Evolutionary conservation across 1,284 basidiomycete genomes (phyloP).

Genomic region (Trametes versicolor): DNA sequence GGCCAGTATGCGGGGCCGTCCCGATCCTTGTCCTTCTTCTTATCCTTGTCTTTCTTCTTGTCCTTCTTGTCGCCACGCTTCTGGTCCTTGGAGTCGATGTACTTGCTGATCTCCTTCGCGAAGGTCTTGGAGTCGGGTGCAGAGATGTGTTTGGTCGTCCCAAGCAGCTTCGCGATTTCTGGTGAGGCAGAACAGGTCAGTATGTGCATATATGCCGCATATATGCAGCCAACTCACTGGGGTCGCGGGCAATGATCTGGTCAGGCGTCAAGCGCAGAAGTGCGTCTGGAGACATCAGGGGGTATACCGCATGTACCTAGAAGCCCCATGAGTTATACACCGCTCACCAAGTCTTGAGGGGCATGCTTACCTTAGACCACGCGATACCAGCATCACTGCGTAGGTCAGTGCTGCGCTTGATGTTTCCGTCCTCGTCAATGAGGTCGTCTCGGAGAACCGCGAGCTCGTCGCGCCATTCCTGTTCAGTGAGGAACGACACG

Average conservation of each 20-base stretch:
- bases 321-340: background rate
- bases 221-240: conserved; percentile 45
- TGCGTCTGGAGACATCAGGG: conserved; percentile 56
- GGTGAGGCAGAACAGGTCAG: background rate
- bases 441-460: conserved; percentile 63
- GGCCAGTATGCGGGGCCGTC: conserved; percentile 65
- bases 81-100: conserved; percentile 71
- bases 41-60: conserved; percentile 51
- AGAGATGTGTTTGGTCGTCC: conserved; percentile 60
- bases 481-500: conserved; percentile 62
- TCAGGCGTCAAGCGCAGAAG: conserved; percentile 59
- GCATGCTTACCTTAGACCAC: conserved; percentile 61
- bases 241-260: conserved; percentile 59
- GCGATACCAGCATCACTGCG: conserved; percentile 68
- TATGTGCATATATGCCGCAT: background rate
- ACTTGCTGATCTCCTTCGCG: conserved; percentile 64
- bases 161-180: conserved; percentile 58
- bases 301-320: conserved; percentile 71
- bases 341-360: background rate
- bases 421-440: conserved; percentile 63
- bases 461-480: conserved; percentile 68
- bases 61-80: conserved; percentile 54
- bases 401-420: conserved; percentile 62
- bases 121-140: conserved; percentile 62
- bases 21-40: conserved; percentile 46